Conservation (phyloP, 2,329 filamentous ascomycete genomes). For the Colletotrichum horii region DNA sequence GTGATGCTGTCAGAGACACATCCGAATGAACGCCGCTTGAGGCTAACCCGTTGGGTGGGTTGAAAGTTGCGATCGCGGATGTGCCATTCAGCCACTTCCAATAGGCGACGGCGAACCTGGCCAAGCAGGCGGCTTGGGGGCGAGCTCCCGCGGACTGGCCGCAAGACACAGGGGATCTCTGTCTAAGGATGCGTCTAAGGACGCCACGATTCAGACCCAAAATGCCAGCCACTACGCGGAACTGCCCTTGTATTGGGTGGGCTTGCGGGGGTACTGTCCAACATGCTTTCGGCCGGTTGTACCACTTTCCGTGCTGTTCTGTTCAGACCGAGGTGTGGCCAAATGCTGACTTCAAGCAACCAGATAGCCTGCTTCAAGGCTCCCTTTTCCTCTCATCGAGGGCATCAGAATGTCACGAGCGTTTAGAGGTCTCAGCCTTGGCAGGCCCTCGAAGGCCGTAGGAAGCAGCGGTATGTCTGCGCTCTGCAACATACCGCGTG, state of each 20-base stretch:
- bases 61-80: not conserved
- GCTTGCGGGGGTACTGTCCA: not conserved
- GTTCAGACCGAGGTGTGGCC: conserved; percentile 12
- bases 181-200: not conserved
- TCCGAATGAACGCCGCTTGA: not conserved
- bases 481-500: not conserved
- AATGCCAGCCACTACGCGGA: not conserved
- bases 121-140: not conserved
- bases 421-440: not conserved
- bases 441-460: not conserved
- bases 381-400: not conserved
- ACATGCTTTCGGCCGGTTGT: conserved; percentile 13
- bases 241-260: not conserved
- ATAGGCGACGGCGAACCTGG: not conserved
- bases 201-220: conserved; percentile 9
- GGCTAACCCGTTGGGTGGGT: conserved; percentile 1
- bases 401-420: not conserved
- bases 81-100: conserved; percentile 3
- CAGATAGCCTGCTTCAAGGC: not conserved
- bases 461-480: not conserved
- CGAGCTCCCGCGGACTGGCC: conserved; percentile 11
- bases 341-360: not conserved
- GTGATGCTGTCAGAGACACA: conserved; percentile 14
- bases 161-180: conserved; percentile 17
- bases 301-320: not conserved